Evolutionary conservation across 2,329 filamentous ascomycete species (phyloP).

Genomic region (Polychaeton citri): DNA sequence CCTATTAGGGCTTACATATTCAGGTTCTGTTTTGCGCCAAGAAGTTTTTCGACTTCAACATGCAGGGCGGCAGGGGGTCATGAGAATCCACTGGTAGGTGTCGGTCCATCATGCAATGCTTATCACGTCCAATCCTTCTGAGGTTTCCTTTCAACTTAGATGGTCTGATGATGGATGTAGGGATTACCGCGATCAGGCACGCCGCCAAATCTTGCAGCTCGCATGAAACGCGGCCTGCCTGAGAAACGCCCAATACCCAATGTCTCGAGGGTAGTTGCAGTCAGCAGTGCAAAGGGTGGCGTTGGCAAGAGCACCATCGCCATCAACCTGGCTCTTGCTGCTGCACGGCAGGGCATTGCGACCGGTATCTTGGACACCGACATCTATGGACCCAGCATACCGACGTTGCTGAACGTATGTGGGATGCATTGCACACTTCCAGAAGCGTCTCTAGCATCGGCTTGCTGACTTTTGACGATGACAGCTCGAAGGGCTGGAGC

Average conservation of each 20-base stretch:
- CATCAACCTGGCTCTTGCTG: conserved; percentile 80
- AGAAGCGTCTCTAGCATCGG: not conserved
- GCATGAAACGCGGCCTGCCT: conserved; percentile 65
- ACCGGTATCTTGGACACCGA: conserved; percentile 88
- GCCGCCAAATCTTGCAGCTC: conserved; percentile 49
- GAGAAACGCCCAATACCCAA: conserved; percentile 67
- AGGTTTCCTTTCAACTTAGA: conserved; percentile 3
- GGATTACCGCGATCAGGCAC: conserved; percentile 66
- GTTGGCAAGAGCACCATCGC: conserved; percentile 94
- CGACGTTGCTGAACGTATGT: conserved; percentile 71
- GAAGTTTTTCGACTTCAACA: not conserved
- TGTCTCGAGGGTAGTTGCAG: conserved; percentile 86
- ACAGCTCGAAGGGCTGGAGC: conserved; percentile 20
- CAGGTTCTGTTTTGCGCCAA: not conserved
- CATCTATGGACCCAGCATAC: conserved; percentile 91
- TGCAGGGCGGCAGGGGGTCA: conserved; percentile 5
- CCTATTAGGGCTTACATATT: not conserved
- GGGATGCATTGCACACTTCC: too few species aligned
- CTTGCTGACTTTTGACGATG: not conserved
- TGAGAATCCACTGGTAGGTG: conserved; percentile 15
- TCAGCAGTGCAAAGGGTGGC: conserved; percentile 95
- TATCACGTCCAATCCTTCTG: not conserved
- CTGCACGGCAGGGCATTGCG: conserved; percentile 68
- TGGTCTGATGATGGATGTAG: conserved; percentile 32
- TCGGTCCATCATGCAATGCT: not conserved